Evolutionary conservation across 2,329 filamentous ascomycete species (phyloP), one percentile per base, ranked within the genome.

Genomic region (Calonectria henricotiae): DNA sequence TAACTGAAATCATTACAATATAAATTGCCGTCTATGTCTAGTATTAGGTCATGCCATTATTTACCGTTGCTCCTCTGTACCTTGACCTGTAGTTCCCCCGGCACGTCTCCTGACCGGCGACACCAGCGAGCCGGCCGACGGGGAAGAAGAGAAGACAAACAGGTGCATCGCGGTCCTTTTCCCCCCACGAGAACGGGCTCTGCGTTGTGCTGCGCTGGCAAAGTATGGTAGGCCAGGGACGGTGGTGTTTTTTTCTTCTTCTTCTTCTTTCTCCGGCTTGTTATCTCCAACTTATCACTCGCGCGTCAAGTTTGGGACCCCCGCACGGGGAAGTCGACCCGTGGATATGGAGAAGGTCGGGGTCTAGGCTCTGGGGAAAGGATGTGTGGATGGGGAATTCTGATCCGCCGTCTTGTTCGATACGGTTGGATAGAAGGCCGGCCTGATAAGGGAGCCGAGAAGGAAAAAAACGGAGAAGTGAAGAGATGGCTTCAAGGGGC

Each of bases 261-360:
- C 27, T 30, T 4, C 7, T 7, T 30, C 27, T 30, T 7, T 5
- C 20, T 11, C 15, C 37, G 20, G 4, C 25, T 30, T 12, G 55
- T 61, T 61, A 61, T 61, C 55, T 41, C 8, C 37, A 61, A 61
- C 55, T 43, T 67, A 67, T 67, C 64, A 43, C 54, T 43, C 64
- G 35, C n/a, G 11, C 23, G 55, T 54, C 9, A 17, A 61, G 35
- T 30, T 37, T 55, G 25, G 43, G 35, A 44, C 51, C 67, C 67
- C 61, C 67, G 61, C 61, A 68, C 67, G 49, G 67, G 67, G 43
- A 51, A 65, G 35, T 8, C 17, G 23, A 17, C 35, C 62, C 43
- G 51, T 35, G 60, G 49, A 39, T 17, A 51, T 25, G 44, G 8
- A 25, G 20, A 41, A 25, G 46, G 46, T 25, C 44, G 17, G 55